phyloP scores from a whole-genome alignment of 1,284 basidiomycete genomes.

The Ustilago xerochloae region DNA sequence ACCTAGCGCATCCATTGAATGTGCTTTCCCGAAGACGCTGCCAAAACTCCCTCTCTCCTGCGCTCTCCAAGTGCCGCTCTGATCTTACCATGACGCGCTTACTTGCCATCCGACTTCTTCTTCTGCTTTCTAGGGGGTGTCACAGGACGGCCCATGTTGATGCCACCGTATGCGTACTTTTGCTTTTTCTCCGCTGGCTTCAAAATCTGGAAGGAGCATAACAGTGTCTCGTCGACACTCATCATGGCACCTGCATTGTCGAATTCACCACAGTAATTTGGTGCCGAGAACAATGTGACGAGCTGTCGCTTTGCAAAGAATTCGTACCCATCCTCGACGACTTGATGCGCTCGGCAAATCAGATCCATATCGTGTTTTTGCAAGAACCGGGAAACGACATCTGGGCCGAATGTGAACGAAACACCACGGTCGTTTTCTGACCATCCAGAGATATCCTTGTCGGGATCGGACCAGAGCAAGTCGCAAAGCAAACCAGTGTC shows the following conservation, averaged over 20 bases:
- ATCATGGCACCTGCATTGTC: constrained; percentile 99
- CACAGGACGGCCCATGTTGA: constrained; percentile 71
- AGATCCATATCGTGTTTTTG: constrained; percentile 99
- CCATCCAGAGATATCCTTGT: constrained; percentile 99
- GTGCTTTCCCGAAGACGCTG: background rate
- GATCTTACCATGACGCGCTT: constrained; percentile 3
- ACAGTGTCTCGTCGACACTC: constrained; percentile 96
- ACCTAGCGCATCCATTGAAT: too few relatives aligned
- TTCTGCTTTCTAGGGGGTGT: constrained; percentile 73
- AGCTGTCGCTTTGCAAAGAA: constrained; percentile 98
- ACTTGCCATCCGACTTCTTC: constrained; percentile 69
- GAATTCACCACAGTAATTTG: constrained; percentile 97
- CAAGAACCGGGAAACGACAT: constrained; percentile 96
- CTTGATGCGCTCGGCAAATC: constrained; percentile 98
- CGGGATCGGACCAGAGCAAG: constrained; percentile 97
- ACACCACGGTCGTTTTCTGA: constrained; percentile 99
- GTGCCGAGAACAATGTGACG: constrained; percentile 96
- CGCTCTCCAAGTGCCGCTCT: background rate
- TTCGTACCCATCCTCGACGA: constrained; percentile 99
- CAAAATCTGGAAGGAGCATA: constrained; percentile 95
- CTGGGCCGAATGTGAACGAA: constrained; percentile 97
- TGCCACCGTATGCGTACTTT: constrained; percentile 74
- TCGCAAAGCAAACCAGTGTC: constrained; percentile 98
- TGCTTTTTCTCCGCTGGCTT: constrained; percentile 99
- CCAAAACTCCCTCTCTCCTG: background rate